Base-by-base conservation (phyloP, 176 grass and related monocot genomes). In the Bolboschoenus planiculmis region DNA sequence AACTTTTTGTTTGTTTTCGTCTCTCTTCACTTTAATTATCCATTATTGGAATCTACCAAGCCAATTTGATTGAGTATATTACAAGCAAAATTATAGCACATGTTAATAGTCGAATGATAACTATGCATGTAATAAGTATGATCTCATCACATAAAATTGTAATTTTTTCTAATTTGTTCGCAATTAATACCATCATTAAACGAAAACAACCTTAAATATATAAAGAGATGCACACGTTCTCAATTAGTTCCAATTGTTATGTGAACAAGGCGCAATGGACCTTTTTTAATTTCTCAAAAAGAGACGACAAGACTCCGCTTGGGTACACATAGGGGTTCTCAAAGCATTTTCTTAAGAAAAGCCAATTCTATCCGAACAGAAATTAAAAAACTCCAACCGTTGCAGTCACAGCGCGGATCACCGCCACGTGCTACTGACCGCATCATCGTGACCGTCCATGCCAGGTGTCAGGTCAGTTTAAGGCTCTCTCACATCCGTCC, bases 401-500 rank as follows among this genome's bases (percentile, higher is more conserved):
- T 40, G 43, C 79, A 66, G 79, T 65, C 79, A 82, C 56, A 2
- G 6, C 13, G 1, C 4, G 23, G 85, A 87, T 87, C 65, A 21
- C 5, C 54, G 85, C 78, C 78, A 87, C 85, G 78, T 87, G 85
- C 56, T 6, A 3, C 0, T 46, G 40, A 24, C 24, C 30, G 34
- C 64, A 54, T 10, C 1, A 87, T 87, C 85, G 0, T 0, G 10
- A 4, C 79, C 85, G 78, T 87, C 66, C 65, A 7, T 61, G 85
- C 54, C 85, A 87, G 79, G 50, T 87, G 85, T 68, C 7, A n/a
- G 85, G 85, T 87, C 85, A 48, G 53, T 11, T 4, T n/a, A 6
- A 2, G 1, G 4, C 42, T 10, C 54, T 30, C 5, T 51, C 23
- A 5, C 24, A 27, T 21, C 48, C 85, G 50, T 83, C 33, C 2